These are phyloP conservation scores for Aspergillus ellipticus DNA, from an alignment of 495 filamentous ascomycete genomes.

Conservation along the genomic window DNA sequence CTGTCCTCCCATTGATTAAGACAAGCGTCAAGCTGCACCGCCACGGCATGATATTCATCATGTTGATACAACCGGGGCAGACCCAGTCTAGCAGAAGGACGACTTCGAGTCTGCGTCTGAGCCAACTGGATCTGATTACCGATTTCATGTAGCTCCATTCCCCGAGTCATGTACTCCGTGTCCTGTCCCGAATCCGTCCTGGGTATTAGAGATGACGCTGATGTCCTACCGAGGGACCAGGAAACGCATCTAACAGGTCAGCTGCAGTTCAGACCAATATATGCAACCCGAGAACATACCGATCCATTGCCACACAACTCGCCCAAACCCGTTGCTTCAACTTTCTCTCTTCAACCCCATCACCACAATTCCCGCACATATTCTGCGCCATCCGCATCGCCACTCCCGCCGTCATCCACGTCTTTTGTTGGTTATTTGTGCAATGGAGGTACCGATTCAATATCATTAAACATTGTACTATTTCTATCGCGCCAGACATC, in stretches of 20 bases:
- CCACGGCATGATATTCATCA: conserved; percentile 21
- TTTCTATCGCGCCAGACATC: conserved; percentile 23
- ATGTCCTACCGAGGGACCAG: conserved; percentile 23
- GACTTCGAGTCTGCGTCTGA: conserved; percentile 18
- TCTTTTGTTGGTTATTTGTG: conserved; percentile 25
- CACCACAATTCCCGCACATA: conserved; percentile 15
- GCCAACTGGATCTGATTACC: conserved; percentile 24
- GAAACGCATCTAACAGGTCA: conserved; percentile 20
- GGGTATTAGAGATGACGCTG: conserved; percentile 12
- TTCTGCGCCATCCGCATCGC: conserved; percentile 29
- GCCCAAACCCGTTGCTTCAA: conserved; percentile 20
- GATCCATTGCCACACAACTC: conserved; percentile 21
- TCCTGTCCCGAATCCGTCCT: not conserved
- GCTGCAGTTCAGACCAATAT: not conserved
- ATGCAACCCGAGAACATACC: conserved; percentile 11
- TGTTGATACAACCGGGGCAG: conserved; percentile 15
- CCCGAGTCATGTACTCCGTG: not conserved
- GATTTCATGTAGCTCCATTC: conserved; percentile 19
- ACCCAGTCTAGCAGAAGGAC: conserved; percentile 9
- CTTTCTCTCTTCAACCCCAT: conserved; percentile 5
- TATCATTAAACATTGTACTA: conserved; percentile 26
- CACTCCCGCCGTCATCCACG: conserved; percentile 27
- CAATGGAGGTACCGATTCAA: conserved; percentile 32
- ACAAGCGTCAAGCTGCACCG: conserved; percentile 20
- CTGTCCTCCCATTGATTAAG: conserved; percentile 22